Base-by-base conservation (phyloP, 352 stramenopile species). In the Phytophthora ohioensis region DNA sequence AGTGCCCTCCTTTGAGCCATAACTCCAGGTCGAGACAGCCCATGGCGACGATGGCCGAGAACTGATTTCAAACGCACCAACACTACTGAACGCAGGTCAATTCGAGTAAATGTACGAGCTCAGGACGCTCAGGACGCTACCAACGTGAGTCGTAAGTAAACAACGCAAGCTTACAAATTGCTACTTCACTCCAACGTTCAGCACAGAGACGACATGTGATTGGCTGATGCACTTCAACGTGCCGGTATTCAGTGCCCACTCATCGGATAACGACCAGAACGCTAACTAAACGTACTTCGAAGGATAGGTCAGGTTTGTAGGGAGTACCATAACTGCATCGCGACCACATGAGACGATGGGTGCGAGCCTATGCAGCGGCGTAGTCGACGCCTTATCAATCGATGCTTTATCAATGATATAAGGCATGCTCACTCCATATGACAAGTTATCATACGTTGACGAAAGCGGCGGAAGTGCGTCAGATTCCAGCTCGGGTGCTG, bases 31-130 rank as follows among this genome's bases (percentile, higher is more conserved):
- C 59, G 13, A 21, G 69, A 74, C 64, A 77, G 69, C 59, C 69
- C 59, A 77, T 77, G 69, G 34, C 69, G 68, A 67, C 68, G 38
- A 43, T 46, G 56, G 21, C 38, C 42, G 27, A 27, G 35, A 38
- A 35, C 43, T 65, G 43, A 51, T 57, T 52, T 64, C 67, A 46
- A 60, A 34, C 49, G 51, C 39, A 27, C 21, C 21, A 27, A 27
- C 41, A 8, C 4, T 7, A 27, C 41, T 70, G 60, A 32, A 42
- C 46, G 13, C 52, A 52, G 45, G 60, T 74, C 59, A 74, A 65
- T 17, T 66, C 54, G 55, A 58, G 45, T 27, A 27, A 27, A 27
- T 27, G 21, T 27, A 31, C 27, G 46, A 9, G 17, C 9, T 36
- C 46, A 5, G 4, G 39, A 11, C 13, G 45, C 45, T 51, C 45